Conservation (phyloP, 352 stramenopile species). For the Thraustochytrium sp. region DNA sequence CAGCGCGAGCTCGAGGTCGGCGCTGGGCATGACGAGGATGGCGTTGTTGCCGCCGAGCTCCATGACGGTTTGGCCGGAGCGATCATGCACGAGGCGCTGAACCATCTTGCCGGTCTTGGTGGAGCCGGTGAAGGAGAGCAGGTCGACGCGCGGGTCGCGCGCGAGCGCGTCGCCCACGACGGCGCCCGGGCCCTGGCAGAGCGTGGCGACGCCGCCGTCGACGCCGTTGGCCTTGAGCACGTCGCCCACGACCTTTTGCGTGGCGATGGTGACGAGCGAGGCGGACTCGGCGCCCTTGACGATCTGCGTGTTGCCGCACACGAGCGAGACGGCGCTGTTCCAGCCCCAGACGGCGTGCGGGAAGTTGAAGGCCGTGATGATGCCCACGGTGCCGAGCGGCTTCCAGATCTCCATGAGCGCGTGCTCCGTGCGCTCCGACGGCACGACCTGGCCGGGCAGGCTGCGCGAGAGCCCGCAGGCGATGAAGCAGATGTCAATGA, state of each 20-base stretch:
- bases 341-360: constrained; percentile 71
- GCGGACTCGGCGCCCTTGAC: constrained; percentile 75
- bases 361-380: constrained; percentile 90
- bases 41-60: constrained; percentile 86
- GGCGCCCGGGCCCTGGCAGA: constrained; percentile 55
- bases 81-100: constrained; percentile 70
- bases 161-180: constrained; percentile 76
- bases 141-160: constrained; percentile 71
- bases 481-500: constrained; percentile 88
- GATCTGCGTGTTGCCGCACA: constrained; percentile 81
- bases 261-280: constrained; percentile 78
- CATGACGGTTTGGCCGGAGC: constrained; percentile 82
- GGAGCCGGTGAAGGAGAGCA: constrained; percentile 82
- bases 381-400: constrained; percentile 79
- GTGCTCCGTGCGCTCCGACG: constrained; percentile 77
- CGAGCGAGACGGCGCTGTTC: constrained; percentile 78
- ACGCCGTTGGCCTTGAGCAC: constrained; percentile 70
- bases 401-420: constrained; percentile 89
- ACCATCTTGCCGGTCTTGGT: constrained; percentile 76
- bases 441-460: constrained; percentile 78
- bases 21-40: constrained; percentile 83
- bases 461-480: constrained; percentile 78
- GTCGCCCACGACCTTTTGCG: constrained; percentile 78
- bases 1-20: constrained; percentile 79
- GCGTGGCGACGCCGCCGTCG: background rate